These are phyloP conservation scores for Berberis vulgaris DNA, from an alignment of 164 flowering plant genomes.

Conservation along the genomic window DNA sequence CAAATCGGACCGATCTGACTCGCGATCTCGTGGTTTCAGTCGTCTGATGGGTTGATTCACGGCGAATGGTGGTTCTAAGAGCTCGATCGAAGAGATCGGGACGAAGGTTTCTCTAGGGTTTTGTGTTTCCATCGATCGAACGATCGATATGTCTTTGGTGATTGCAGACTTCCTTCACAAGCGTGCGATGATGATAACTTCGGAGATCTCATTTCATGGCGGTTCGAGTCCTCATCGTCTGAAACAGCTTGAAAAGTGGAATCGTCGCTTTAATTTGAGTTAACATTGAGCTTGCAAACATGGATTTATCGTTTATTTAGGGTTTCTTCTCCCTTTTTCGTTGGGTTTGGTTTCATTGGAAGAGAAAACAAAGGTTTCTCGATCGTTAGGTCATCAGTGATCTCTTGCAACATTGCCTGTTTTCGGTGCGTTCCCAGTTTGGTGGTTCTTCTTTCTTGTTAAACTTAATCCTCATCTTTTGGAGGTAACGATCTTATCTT, in stretches of 20 bases:
- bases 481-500: no score
- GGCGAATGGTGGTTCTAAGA: no score
- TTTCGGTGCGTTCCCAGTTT: no score
- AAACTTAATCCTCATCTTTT: no score
- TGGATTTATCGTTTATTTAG: constrained; percentile 7
- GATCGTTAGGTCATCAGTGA: not conserved
- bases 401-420: no score
- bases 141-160: not conserved
- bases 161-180: not conserved
- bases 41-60: no score
- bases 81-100: no score
- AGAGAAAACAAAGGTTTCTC: not conserved
- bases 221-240: constrained; percentile 71
- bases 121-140: not conserved
- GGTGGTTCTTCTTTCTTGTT: no score
- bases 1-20: no score
- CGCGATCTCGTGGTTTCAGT: no score
- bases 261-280: constrained; percentile 93
- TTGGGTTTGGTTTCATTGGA: not conserved
- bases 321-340: not conserved
- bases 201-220: constrained; percentile 23
- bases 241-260: constrained; percentile 69
- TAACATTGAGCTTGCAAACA: constrained; percentile 20
- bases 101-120: not conserved
- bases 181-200: not conserved